Conservation (phyloP, 495 filamentous ascomycete genomes). For the Mytilinidion resinicola region DNA sequence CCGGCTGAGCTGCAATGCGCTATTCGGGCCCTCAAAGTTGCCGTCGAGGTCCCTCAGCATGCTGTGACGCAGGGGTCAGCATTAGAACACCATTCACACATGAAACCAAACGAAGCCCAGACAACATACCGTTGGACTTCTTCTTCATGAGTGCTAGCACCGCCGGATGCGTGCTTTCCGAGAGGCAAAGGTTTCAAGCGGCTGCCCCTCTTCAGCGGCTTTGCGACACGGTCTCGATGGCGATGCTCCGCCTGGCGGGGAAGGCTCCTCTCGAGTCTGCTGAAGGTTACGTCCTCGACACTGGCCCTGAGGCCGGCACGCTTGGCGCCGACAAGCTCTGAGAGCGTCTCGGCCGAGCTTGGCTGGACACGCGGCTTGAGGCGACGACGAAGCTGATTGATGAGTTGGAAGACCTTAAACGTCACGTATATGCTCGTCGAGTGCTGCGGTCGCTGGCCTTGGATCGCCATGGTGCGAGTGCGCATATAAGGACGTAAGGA, state of each 20-base stretch:
- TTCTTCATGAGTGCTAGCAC: constrained; percentile 17
- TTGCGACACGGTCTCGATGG: too few relatives aligned
- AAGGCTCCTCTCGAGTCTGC: constrained; percentile 12
- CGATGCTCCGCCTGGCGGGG: background rate
- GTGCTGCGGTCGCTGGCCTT: constrained; percentile 1
- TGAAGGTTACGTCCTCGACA: constrained; percentile 14
- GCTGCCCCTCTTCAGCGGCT: too few relatives aligned
- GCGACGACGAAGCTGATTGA: constrained; percentile 26
- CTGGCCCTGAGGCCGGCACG: background rate
- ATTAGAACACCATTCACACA: background rate
- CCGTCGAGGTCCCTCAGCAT: constrained; percentile 15
- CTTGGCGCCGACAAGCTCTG: too few relatives aligned
- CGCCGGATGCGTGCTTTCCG: constrained; percentile 7
- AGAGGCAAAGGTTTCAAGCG: constrained; percentile 13
- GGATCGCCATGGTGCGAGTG: constrained; percentile 16
- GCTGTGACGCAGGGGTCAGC: constrained; percentile 20
- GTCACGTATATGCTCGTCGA: constrained; percentile 22
- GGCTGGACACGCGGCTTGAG: constrained; percentile 18
- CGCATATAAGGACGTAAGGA: constrained; percentile 9
- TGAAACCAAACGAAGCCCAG: constrained; percentile 20
- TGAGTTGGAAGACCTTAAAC: constrained; percentile 23
- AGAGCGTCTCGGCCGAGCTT: background rate
- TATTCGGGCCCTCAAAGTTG: constrained; percentile 12
- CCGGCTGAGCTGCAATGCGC: constrained; percentile 12
- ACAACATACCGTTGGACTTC: constrained; percentile 25